phyloP scores from a whole-genome alignment of 2,329 filamentous ascomycete genomes.

The Clonostachys sp. region DNA sequence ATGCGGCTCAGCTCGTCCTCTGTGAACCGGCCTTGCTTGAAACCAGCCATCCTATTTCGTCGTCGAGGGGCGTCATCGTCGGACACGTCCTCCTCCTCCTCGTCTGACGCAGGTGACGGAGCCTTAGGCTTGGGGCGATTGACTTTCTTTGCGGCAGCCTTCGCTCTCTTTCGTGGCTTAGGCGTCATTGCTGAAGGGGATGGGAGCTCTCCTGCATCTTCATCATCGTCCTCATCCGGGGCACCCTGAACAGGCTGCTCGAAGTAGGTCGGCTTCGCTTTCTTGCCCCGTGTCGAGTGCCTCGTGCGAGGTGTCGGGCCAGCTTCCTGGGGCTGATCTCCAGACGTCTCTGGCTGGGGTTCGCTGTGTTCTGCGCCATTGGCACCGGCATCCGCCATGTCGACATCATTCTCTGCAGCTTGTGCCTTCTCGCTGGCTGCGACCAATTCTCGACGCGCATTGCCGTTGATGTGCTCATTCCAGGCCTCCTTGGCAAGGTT shows the following conservation, averaged over 20 bases:
- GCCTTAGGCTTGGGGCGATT: constrained; percentile 7
- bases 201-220: constrained; percentile 12
- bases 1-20: constrained; percentile 36
- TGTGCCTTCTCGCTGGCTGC: not conserved
- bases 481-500: constrained; percentile 25
- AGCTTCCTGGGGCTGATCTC: constrained; percentile 2
- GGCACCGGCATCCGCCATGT: constrained; percentile 7
- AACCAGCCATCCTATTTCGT: constrained; percentile 16
- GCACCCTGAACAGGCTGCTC: constrained; percentile 16
- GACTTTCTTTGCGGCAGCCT: constrained; percentile 18
- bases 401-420: constrained; percentile 1
- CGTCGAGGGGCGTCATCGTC: constrained; percentile 5
- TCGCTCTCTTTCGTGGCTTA: constrained; percentile 19
- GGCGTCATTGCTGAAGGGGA: constrained; percentile 23
- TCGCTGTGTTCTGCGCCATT: constrained; percentile 2
- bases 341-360: not conserved
- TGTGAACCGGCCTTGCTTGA: constrained; percentile 34
- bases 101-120: constrained; percentile 8
- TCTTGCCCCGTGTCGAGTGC: constrained; percentile 35
- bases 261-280: constrained; percentile 42
- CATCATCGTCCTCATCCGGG: constrained; percentile 3
- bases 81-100: constrained; percentile 9
- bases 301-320: constrained; percentile 7
- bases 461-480: constrained; percentile 22
- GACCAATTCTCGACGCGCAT: constrained; percentile 5